Conservation (phyloP, 1,284 basidiomycete species). For the Irpex sp. region DNA sequence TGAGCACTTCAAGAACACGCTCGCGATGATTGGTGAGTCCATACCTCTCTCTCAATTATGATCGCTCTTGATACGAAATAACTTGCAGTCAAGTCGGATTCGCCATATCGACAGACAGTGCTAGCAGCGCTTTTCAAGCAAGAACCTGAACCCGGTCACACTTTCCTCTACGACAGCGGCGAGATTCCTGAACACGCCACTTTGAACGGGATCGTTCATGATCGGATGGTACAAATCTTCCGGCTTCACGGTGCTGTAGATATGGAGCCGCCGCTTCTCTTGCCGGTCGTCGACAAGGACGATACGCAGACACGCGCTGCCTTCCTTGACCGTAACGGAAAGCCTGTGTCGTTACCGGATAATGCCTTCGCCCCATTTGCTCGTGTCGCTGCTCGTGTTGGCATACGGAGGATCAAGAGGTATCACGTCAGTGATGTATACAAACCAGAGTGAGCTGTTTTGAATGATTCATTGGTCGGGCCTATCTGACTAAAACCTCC, state of each 20-base stretch:
- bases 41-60: no score
- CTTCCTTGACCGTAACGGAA: conserved; percentile 80
- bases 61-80: no score
- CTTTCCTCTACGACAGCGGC: conserved; percentile 77
- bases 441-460: conserved; percentile 46
- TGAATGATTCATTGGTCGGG: neutral
- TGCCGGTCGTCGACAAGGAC: conserved; percentile 62
- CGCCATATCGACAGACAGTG: conserved; percentile 67
- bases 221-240: conserved; percentile 74
- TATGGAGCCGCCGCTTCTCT: conserved; percentile 76
- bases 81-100: conserved; percentile 59
- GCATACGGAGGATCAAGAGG: conserved; percentile 80
- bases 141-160: conserved; percentile 59
- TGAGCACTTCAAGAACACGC: conserved; percentile 78
- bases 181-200: conserved; percentile 69
- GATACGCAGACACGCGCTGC: conserved; percentile 61
- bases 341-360: conserved; percentile 75
- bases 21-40: conserved; percentile 64
- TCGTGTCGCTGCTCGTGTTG: conserved; percentile 71
- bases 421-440: conserved; percentile 81
- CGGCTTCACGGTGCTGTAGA: conserved; percentile 87
- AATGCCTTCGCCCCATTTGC: conserved; percentile 82
- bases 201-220: conserved; percentile 73
- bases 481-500: conserved; percentile 3
- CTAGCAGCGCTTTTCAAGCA: conserved; percentile 69